phyloP scores from a whole-genome alignment of 306 rosid species.

The Sphenostylis stenocarpa region DNA sequence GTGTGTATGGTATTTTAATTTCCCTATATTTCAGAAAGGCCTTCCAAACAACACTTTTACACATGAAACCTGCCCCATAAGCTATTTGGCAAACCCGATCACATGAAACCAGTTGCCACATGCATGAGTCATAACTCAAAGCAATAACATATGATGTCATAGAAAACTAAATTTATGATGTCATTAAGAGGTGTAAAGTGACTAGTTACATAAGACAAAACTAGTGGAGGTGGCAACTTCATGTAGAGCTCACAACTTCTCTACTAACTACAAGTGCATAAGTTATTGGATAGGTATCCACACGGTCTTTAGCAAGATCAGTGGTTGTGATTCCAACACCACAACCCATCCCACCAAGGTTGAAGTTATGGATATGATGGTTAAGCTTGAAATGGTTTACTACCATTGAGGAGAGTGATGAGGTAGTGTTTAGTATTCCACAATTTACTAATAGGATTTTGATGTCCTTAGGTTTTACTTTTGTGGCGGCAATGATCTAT shows the following conservation, averaged over 20 bases:
- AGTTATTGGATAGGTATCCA: conserved; percentile 48
- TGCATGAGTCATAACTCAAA: background rate
- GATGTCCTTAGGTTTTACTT: conserved; percentile 42
- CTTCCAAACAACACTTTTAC: conserved; percentile 59
- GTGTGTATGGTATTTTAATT: too few relatives aligned
- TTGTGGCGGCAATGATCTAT: conserved; percentile 48
- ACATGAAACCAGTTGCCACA: conserved; percentile 53
- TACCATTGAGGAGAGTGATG: conserved; percentile 63
- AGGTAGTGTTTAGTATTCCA: conserved; percentile 54
- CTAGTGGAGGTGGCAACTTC: too few relatives aligned
- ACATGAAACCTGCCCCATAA: conserved; percentile 53
- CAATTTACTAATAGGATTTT: conserved; percentile 55
- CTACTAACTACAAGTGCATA: conserved; percentile 71
- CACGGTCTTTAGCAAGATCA: conserved; percentile 65
- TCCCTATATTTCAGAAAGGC: too few relatives aligned
- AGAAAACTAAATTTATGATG: background rate
- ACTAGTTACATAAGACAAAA: background rate
- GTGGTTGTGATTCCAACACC: conserved; percentile 66
- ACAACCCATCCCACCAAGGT: conserved; percentile 77
- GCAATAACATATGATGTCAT: background rate
- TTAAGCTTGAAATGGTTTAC: conserved; percentile 62
- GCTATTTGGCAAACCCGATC: conserved; percentile 61
- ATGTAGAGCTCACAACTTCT: conserved; percentile 55
- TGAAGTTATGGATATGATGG: conserved; percentile 59
- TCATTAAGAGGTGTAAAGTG: background rate